A percentile compares a stretch with the other conserved stretches of the same genome.
Conservation (phyloP, 371 early-diverging fungal species). For the Apophysomyces sp. region DNA sequence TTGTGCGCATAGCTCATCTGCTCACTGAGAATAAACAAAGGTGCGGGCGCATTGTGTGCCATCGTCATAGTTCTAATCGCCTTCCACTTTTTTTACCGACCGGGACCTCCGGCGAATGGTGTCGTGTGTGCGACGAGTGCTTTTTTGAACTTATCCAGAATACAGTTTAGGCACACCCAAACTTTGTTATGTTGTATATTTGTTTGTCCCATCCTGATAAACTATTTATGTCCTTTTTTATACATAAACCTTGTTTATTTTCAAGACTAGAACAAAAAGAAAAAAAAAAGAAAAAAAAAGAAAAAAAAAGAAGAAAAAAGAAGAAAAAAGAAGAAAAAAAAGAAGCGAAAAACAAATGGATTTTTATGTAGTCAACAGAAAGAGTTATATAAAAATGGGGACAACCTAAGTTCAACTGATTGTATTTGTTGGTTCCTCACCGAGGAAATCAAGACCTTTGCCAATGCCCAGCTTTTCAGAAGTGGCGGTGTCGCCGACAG, state of each 20-base stretch:
- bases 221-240: not conserved
- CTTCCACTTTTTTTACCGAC: conserved; percentile 13
- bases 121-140: conserved; percentile 25
- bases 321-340: not conserved
- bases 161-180: not conserved
- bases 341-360: not conserved
- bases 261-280: not conserved
- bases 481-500: conserved; percentile 11
- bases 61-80: conserved; percentile 23
- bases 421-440: conserved; percentile 1
- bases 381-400: too few relatives aligned
- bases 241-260: not conserved
- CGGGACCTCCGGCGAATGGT: conserved; percentile 10
- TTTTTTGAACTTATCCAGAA: conserved; percentile 13
- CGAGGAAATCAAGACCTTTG: conserved; percentile 20
- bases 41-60: conserved; percentile 19
- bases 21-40: not conserved
- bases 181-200: not conserved
- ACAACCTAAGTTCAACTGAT: not conserved
- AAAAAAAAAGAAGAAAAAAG: not conserved
- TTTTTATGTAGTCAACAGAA: too few relatives aligned
- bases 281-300: not conserved
- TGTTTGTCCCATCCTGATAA: not conserved
- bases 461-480: conserved; percentile 18
- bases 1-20: conserved; percentile 9